Evolutionary conservation across 768 basidiomycete genomes (phyloP), one percentile per base, ranked within the genome.

Genomic region (Suillus tomentosus): DNA sequence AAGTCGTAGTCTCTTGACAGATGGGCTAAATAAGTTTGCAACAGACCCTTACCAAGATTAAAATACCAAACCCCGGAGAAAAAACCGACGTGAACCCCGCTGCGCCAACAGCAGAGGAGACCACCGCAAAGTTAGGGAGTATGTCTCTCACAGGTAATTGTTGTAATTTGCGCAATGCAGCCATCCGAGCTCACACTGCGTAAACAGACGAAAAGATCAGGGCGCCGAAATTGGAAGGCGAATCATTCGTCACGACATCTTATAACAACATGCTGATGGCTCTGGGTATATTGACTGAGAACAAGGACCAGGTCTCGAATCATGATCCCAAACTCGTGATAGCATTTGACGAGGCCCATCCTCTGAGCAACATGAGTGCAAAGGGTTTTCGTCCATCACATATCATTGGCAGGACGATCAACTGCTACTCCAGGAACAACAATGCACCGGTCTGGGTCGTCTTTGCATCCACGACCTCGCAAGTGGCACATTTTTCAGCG

Each of bases 401-500:
- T 22, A 60, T 60, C 31, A 2, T 45, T 22, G 13, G 42, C 24
- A 39, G 42, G 42, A 31, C n/a, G 11, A 60, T 60, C 40, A 45
- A 31, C 4, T 17, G 10, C 19, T 60, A 45, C n/a, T 31, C 24
- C n/a, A 6, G 2, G 8, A 22, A 15, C 51, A 3, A 1, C 8
- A 3, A 53, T 9, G 17, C 17, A 53, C 10, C 59, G 2, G 24
- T 56, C 39, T 64, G 64, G 64, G 64, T 54, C 22, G 51, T 43
- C 3, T 64, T 64, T 43, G 8, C 39, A 34, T 64, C 64, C 39
- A 64, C 60, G 1, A 55, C 48, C 13, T 61, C 42, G 8, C 53
- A 61, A 42, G 64, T 61, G 13, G 50, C 39, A 11, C 4, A 43
- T 54, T 56, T 64, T 60, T 34, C 50, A 24, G 48, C 64, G 2